Base-by-base conservation (phyloP, 73 alveolate genomes). In the Paramecium biaurelia region DNA sequence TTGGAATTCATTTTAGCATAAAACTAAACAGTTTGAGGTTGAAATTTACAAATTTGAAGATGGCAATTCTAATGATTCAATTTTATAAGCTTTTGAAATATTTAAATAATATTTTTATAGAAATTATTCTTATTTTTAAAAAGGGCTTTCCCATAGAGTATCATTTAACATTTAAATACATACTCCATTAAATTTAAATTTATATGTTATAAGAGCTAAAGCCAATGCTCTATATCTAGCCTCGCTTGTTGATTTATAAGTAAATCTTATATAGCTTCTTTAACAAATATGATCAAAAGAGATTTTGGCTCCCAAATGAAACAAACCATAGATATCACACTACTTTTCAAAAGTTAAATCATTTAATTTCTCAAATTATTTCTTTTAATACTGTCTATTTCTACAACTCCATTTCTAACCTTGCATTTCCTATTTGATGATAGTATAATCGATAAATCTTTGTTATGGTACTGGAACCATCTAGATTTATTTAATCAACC, bases 101-200 rank as follows among this genome's bases (percentile, higher is more conserved):
- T 79, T 79, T 5, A 0, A 21, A 79, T 43, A 79, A 79, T 79
- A 79, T 41, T 12, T n/a, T 23, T 41, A 18, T 23, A 47, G n/a
- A 72, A 72, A 72, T n/a, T 10, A 28, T 23, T 45, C 42, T 42
- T 79, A 2, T 43, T 79, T 41, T 37, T 43, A 23, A 38, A n/a
- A 47, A 20, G 26, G 14, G 23, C 72, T 45, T 14, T 79, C 90
- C 90, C 90, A 79, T 1, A 43, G 6, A 8, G 23, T 79, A 23
- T 79, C 90, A 14, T 63, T 47, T 23, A 79, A 20, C 74, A 79
- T 43, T 63, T 23, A 23, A 45, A 79, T 38, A 26, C 35, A 43
- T 14, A 63, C 56, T 20, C 89, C 89, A 79, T 79, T 79, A 18
- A n/a, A 43, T 41, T 79, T 79, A 79, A 79, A 79, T 79, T 47